phyloP scores from a whole-genome alignment of 371 early-diverging fungal species.

The Lichtheimia ramosa region DNA sequence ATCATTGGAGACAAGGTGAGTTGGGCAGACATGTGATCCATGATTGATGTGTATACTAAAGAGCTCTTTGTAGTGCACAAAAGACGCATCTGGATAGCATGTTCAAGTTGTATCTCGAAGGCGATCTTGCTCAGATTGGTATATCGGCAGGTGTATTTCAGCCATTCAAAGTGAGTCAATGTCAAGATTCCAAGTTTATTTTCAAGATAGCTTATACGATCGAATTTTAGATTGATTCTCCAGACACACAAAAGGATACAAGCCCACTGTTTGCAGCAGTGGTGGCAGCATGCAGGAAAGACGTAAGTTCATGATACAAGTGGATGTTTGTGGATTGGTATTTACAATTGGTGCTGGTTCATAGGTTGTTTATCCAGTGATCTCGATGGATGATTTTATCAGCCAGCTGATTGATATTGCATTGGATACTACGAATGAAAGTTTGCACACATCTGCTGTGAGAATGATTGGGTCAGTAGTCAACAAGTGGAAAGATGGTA shows the following conservation, averaged over 20 bases:
- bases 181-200: too few relatives aligned
- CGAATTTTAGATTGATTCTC: constrained; percentile 12
- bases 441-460: constrained; percentile 42
- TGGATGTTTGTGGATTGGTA: not conserved
- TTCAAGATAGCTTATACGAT: too few relatives aligned
- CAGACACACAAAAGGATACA: constrained; percentile 46
- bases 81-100: constrained; percentile 44
- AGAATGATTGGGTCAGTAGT: constrained; percentile 57
- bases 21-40: too few relatives aligned
- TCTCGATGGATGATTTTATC: constrained; percentile 46
- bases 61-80: constrained; percentile 38
- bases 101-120: constrained; percentile 49
- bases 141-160: constrained; percentile 11
- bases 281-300: constrained; percentile 55
- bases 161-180: constrained; percentile 21
- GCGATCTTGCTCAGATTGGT: constrained; percentile 32
- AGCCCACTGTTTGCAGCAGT: constrained; percentile 54
- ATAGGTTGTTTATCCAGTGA: constrained; percentile 52
- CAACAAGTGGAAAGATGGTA: constrained; percentile 64
- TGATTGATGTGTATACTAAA: not conserved
- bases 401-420: constrained; percentile 49
- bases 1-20: constrained; percentile 47
- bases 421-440: constrained; percentile 32
- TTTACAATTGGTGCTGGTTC: not conserved
- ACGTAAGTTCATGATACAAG: constrained; percentile 34